A percentile compares a stretch with the other conserved stretches of the same genome.
Evolutionary conservation across 495 filamentous ascomycete genomes (phyloP).

Genomic region (Neurospora sp.): DNA sequence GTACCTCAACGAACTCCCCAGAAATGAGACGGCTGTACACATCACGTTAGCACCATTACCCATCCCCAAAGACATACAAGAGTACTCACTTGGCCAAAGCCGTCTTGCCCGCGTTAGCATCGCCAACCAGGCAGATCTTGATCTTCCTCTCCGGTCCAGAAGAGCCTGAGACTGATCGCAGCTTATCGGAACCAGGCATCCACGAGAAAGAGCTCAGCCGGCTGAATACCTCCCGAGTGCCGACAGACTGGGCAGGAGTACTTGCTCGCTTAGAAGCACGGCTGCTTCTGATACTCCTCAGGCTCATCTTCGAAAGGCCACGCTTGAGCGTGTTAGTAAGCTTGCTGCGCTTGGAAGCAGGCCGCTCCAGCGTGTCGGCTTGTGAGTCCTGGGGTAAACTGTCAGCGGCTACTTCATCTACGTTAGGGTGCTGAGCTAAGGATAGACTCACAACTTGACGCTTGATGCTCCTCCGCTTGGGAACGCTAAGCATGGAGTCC

Average conservation of each 20-base stretch:
- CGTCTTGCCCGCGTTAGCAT: constrained; percentile 15
- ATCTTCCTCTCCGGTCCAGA: constrained; percentile 1
- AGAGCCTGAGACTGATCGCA: background rate
- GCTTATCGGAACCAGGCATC: background rate
- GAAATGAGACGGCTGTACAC: background rate
- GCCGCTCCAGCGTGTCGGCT: background rate
- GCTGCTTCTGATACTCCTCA: background rate
- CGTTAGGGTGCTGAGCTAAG: background rate
- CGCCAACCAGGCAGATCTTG: constrained; percentile 16
- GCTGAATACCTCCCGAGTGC: background rate
- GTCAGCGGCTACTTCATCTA: background rate
- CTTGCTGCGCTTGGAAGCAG: constrained; percentile 7
- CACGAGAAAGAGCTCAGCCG: constrained; percentile 4
- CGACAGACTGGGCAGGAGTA: background rate
- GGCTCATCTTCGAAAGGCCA: constrained; percentile 1
- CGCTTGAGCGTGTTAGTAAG: constrained; percentile 2
- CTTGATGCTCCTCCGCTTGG: background rate
- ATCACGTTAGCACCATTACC: background rate
- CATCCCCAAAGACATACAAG: background rate
- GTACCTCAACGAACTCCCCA: background rate
- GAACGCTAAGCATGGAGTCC: background rate
- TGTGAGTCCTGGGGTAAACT: background rate
- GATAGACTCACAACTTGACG: background rate
- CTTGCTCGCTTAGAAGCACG: background rate
- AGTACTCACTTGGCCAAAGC: constrained; percentile 6